Conservation (phyloP, 257 asterid genomes). For the Anisodus acutangulus region DNA sequence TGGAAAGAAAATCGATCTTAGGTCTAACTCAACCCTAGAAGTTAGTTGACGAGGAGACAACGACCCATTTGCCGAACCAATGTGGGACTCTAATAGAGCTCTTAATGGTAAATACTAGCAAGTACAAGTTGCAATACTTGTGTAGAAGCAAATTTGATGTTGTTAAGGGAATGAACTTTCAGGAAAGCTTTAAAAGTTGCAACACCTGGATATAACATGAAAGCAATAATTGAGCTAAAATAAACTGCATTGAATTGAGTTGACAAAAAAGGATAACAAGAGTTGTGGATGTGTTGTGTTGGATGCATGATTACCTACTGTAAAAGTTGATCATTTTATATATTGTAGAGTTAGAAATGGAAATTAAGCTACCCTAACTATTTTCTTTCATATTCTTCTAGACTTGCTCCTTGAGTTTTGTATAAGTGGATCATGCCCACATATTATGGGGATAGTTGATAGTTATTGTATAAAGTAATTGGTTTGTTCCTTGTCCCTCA, state of each 20-base stretch:
- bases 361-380: background rate
- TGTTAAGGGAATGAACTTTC: background rate
- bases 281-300: background rate
- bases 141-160: background rate
- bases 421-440: background rate
- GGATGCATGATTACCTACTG: conserved; percentile 16
- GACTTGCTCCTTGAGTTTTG: background rate
- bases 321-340: background rate
- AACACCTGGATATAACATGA: conserved; percentile 5
- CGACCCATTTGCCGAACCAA: background rate
- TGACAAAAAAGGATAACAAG: background rate
- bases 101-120: conserved; percentile 4
- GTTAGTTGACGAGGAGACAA: background rate
- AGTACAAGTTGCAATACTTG: background rate
- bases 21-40: background rate
- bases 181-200: background rate
- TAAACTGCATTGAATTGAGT: background rate
- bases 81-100: background rate
- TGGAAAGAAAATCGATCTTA: background rate
- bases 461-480: background rate
- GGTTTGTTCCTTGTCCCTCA: background rate
- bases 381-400: background rate
- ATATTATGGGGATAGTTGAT: background rate
- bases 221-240: background rate
- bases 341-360: conserved; percentile 11